Conservation (phyloP, 208 protist genomes). For the Naegleria fowleri region DNA sequence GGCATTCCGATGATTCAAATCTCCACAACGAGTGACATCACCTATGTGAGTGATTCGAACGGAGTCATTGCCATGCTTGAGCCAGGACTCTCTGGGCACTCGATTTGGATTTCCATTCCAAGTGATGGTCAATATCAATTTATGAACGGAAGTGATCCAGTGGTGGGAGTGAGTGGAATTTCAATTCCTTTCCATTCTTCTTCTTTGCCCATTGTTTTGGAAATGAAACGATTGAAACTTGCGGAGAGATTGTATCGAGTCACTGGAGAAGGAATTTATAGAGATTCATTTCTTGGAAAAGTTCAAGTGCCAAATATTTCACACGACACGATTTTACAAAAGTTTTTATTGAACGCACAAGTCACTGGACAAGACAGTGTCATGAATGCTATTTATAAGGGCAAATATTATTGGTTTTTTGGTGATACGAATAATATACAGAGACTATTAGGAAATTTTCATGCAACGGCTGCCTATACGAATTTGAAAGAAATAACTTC, state of each 20-base stretch:
- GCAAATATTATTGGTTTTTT: not conserved
- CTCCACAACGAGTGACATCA: not conserved
- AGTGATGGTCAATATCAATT: slow-evolving; percentile 12
- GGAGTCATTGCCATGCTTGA: not conserved
- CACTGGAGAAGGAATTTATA: not conserved
- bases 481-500: not conserved
- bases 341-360: not conserved
- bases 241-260: slow-evolving; percentile 10
- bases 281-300: not conserved
- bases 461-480: not conserved
- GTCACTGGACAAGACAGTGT: slow-evolving; percentile 4
- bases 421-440: not conserved
- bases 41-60: not conserved
- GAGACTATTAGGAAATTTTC: not conserved
- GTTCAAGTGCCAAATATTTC: not conserved
- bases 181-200: too few relatives aligned
- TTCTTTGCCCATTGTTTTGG: not conserved
- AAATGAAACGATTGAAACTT: not conserved
- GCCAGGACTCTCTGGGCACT: not conserved
- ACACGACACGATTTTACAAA: not conserved
- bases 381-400: not conserved
- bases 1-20: slow-evolving; percentile 1
- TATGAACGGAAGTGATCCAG: not conserved
- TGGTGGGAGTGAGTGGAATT: not conserved
- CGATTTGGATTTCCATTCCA: not conserved